phyloP scores from a whole-genome alignment of 1,284 basidiomycete species.

The Microbotryum intermedium region DNA sequence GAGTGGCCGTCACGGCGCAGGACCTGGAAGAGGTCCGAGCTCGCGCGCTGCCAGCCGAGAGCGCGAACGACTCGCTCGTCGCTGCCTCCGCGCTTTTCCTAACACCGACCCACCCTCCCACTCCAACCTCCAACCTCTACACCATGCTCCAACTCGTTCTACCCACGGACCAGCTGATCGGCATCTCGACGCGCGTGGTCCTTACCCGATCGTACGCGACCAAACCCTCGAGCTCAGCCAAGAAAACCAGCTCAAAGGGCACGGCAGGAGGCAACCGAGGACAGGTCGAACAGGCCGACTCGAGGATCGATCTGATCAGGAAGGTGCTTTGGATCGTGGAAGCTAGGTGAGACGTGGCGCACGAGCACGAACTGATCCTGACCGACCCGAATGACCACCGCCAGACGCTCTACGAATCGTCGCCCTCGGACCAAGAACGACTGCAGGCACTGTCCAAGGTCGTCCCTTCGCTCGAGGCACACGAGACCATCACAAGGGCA shows the following conservation, averaged over 20 bases:
- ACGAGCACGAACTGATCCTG: too few species aligned
- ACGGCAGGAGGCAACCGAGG: constrained; percentile 4
- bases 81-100: too few species aligned
- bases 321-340: constrained; percentile 6
- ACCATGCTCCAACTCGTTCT: constrained; percentile 2
- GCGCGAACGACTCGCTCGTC: too few species aligned
- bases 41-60: too few species aligned
- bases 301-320: constrained; percentile 20
- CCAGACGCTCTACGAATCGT: constrained; percentile 25
- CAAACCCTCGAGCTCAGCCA: neutral
- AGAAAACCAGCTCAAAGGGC: neutral
- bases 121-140: neutral
- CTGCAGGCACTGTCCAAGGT: constrained; percentile 23
- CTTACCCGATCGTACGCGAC: constrained; percentile 5
- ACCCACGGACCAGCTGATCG: constrained; percentile 4
- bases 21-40: too few species aligned
- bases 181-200: neutral
- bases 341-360: too few species aligned
- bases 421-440: constrained; percentile 22
- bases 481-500: constrained; percentile 87
- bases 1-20: too few species aligned
- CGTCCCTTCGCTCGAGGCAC: constrained; percentile 53
- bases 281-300: constrained; percentile 9
- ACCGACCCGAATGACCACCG: neutral
- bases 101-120: too few species aligned